A percentile compares a stretch with the other conserved stretches of the same genome.
These are phyloP conservation scores for Candida endomychidarum DNA, from an alignment of 805 yeast species.

Conservation along the genomic window DNA sequence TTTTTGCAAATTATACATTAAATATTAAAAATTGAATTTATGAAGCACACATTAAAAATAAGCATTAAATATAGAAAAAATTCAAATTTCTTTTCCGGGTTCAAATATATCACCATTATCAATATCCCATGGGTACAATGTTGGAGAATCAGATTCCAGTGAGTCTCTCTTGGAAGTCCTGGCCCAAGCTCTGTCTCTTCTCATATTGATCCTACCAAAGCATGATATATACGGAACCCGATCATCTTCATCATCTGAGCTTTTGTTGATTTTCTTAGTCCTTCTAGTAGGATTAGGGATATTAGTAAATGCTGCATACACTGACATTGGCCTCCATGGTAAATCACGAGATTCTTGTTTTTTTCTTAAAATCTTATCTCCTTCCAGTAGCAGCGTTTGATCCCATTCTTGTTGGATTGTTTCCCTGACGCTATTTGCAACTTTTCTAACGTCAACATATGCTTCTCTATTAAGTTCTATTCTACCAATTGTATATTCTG, in stretches of 20 bases:
- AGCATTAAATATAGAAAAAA: neutral
- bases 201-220: slow-evolving; percentile 42
- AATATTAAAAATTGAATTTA: no score
- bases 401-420: slow-evolving; percentile 18
- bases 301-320: slow-evolving; percentile 34
- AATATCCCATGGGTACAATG: neutral
- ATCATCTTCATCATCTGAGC: neutral
- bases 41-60: no score
- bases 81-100: no score
- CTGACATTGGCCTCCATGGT: slow-evolving; percentile 33
- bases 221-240: slow-evolving; percentile 29
- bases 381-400: neutral
- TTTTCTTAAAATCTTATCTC: slow-evolving; percentile 13
- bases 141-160: neutral
- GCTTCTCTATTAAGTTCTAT: neutral
- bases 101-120: neutral
- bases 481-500: slow-evolving; percentile 4
- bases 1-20: no score
- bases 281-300: slow-evolving; percentile 21
- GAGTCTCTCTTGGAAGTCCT: slow-evolving; percentile 20
- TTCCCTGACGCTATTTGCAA: slow-evolving; percentile 10
- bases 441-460: neutral
- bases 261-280: slow-evolving; percentile 15
- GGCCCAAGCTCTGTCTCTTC: slow-evolving; percentile 39
- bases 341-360: slow-evolving; percentile 10